Evolutionary conservation across 768 basidiomycete species (phyloP).

Genomic region (Boletus rex-veris): DNA sequence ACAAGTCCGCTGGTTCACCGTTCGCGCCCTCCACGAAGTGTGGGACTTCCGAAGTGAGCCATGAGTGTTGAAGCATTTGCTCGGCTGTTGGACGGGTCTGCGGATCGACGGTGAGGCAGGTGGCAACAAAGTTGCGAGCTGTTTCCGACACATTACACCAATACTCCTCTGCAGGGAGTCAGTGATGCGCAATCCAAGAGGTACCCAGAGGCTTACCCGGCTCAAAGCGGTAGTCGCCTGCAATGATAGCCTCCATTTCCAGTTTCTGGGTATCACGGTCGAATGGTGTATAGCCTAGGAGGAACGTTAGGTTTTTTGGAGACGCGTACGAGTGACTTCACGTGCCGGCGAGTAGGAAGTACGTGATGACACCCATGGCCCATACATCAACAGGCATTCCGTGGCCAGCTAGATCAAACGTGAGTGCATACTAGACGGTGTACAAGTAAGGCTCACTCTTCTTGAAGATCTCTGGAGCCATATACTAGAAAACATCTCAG

Average conservation of each 20-base stretch:
- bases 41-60: conserved; percentile 61
- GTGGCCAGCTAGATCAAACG: conserved; percentile 63
- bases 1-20: conserved; percentile 68
- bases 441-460: conserved; percentile 54
- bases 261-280: conserved; percentile 84
- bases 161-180: conserved; percentile 56
- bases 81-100: conserved; percentile 72
- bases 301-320: not conserved
- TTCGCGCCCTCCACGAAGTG: conserved; percentile 61
- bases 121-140: conserved; percentile 77
- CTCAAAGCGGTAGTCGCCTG: conserved; percentile 90
- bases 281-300: conserved; percentile 88
- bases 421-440: not conserved
- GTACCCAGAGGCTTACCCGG: conserved; percentile 38
- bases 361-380: conserved; percentile 99
- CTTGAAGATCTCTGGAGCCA: conserved; percentile 96
- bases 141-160: conserved; percentile 82
- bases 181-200: not conserved
- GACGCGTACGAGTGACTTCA: not conserved
- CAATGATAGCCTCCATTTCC: conserved; percentile 95
- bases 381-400: conserved; percentile 93
- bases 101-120: conserved; percentile 86
- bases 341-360: conserved; percentile 80
- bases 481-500: conserved; percentile 51
- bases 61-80: conserved; percentile 65